Percentiles rank a stretch among this genome's conserved stretches.
Conservation (phyloP, 1,284 basidiomycete genomes). For the Neolentinus lepideus region DNA sequence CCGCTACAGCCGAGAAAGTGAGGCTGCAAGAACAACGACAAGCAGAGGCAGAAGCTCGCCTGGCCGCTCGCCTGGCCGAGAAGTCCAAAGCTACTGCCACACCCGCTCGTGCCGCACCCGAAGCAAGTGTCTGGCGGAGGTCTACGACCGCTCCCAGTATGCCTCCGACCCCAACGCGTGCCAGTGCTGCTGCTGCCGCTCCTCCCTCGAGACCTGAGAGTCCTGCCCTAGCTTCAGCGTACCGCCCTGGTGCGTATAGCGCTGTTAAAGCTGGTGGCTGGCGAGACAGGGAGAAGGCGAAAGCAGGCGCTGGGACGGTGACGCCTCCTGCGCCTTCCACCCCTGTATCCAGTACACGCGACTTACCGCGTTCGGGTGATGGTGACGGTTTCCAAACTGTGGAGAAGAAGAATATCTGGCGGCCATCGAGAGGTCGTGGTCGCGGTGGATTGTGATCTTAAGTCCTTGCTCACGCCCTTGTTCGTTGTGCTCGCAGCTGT, state of each 20-base stretch:
- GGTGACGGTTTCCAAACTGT: conserved; percentile 71
- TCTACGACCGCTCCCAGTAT: neutral
- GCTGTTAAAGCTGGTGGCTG: conserved; percentile 39
- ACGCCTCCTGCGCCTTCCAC: conserved; percentile 13
- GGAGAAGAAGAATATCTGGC: conserved; percentile 35
- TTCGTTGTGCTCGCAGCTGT: neutral
- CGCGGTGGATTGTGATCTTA: conserved; percentile 1
- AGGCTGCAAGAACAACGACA: conserved; percentile 66
- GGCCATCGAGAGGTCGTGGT: conserved; percentile 26
- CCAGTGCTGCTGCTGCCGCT: conserved; percentile 11
- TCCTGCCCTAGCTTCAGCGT: conserved; percentile 26
- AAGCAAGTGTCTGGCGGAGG: conserved; percentile 15
- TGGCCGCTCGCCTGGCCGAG: conserved; percentile 15
- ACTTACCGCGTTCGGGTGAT: conserved; percentile 10
- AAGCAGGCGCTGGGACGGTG: conserved; percentile 21
- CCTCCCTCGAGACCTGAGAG: conserved; percentile 20
- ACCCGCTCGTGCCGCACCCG: conserved; percentile 14
- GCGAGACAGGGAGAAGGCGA: conserved; percentile 50
- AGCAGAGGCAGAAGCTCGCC: conserved; percentile 68
- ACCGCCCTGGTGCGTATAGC: conserved; percentile 35
- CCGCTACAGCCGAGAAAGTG: conserved; percentile 48
- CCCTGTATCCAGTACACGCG: neutral
- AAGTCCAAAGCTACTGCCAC: conserved; percentile 10
- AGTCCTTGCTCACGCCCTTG: neutral
- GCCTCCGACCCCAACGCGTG: conserved; percentile 23